These are phyloP conservation scores for Penicillium paxilli DNA, from an alignment of 495 filamentous ascomycete species.

Conservation along the genomic window DNA sequence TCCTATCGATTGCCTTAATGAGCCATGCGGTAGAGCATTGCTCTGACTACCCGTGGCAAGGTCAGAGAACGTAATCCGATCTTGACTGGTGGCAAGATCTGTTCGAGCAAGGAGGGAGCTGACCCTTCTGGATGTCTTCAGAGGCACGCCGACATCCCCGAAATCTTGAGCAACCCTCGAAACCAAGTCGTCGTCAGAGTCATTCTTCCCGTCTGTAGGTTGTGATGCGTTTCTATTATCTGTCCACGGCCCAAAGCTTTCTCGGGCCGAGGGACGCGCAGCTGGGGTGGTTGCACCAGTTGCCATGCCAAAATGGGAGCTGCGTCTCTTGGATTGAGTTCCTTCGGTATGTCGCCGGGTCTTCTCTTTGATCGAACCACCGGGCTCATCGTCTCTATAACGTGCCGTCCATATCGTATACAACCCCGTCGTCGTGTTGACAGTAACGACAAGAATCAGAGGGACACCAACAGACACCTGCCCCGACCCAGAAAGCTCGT, in stretches of 20 bases:
- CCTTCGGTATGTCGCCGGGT: slow-evolving; percentile 50
- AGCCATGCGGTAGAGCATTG: slow-evolving; percentile 45
- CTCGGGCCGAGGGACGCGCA: slow-evolving; percentile 47
- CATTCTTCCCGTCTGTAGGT: slow-evolving; percentile 30
- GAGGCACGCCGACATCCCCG: slow-evolving; percentile 62
- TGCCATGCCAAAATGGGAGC: slow-evolving; percentile 78
- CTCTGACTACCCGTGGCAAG: slow-evolving; percentile 56
- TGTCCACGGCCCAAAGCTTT: slow-evolving; percentile 55
- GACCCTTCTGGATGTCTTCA: slow-evolving; percentile 79
- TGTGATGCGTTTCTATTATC: slow-evolving; percentile 37
- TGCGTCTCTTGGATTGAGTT: slow-evolving; percentile 69
- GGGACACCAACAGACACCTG: slow-evolving; percentile 27
- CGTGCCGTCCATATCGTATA: slow-evolving; percentile 79
- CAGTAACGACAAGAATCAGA: slow-evolving; percentile 77
- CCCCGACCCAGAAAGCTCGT: slow-evolving; percentile 46
- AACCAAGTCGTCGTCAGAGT: slow-evolving; percentile 60
- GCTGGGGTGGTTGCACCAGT: slow-evolving; percentile 83
- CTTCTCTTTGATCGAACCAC: slow-evolving; percentile 51
- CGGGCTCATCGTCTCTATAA: slow-evolving; percentile 59
- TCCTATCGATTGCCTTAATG: slow-evolving; percentile 73
- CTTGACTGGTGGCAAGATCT: slow-evolving; percentile 77
- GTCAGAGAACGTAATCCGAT: slow-evolving; percentile 72
- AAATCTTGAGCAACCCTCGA: slow-evolving; percentile 79
- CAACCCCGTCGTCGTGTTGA: slow-evolving; percentile 67
- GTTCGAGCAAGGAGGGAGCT: slow-evolving; percentile 92